Base-by-base conservation (phyloP, 768 basidiomycete species). In the Xanthoconium purpureum region DNA sequence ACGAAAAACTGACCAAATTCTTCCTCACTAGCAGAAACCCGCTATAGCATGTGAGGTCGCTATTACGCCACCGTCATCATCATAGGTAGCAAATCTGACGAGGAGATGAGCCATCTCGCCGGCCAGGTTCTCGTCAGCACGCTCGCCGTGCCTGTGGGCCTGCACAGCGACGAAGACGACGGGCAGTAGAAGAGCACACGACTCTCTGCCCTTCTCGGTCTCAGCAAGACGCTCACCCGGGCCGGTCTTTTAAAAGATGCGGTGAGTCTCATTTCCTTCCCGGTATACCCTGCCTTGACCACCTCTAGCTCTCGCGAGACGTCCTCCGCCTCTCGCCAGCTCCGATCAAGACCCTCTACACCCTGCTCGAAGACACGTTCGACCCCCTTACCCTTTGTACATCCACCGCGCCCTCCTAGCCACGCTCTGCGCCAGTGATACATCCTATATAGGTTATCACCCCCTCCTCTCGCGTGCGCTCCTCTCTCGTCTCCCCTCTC, bases 1-100 rank as follows among this genome's bases (percentile, higher is more conserved):
- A 98, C 75, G 94, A 98, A 73, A 98, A 98, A 75, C 84, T 98
- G 61, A 91, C 95, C 42, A 89, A 88, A 68, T 96, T 99, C 60
- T 99, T 98, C 79, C 80, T 95, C 65, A 96, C 94, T 79, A 92
- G 89, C 57, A 90, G 93, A 15, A 96, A 94, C 64, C 88, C 93
- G 5, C 78, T 99, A 13, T 98, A 94, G 75, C 96, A 98, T 69
- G 95, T 98, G 94, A 94, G 85, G 88, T 44, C 80, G 87, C 54
- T 97, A 94, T 71, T 86, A 88, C 66, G 80, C 83, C 58, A 76
- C 90, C 50, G 81, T 88, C 47, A 85, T 82, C 11, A 82, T 78
- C 58, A 85, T 88, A 38, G 87, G 88, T 18, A 88, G 86, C 18
- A 87, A 85, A 70, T 77, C 82, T 0, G 82, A 86, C n/a, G 89